phyloP scores from a whole-genome alignment of 177 flowering plant genomes.

The Vitis hybrid region DNA sequence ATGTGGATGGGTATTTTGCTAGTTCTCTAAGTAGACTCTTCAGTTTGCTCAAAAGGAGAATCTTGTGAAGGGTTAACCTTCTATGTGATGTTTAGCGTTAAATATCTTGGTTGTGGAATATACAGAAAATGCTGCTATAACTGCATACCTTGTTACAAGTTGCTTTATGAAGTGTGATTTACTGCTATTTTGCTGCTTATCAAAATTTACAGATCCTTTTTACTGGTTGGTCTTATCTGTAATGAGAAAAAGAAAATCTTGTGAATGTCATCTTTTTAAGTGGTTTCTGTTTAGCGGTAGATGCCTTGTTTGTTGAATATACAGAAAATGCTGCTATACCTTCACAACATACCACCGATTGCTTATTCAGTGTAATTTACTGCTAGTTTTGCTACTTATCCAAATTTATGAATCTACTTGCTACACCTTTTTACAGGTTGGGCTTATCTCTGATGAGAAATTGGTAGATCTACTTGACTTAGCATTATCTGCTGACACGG shows the following conservation, averaged over 20 bases:
- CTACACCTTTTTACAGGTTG: slow-evolving; percentile 56
- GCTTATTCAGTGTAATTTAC: neutral
- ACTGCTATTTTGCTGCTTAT: too few species aligned
- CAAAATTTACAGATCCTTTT: too few species aligned
- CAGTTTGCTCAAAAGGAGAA: neutral
- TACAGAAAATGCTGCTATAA: too few species aligned
- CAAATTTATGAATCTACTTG: slow-evolving; percentile 7
- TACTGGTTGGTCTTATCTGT: too few species aligned
- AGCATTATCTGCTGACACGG: slow-evolving; percentile 97
- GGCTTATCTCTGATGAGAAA: slow-evolving; percentile 93
- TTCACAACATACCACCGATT: neutral
- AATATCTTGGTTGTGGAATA: too few species aligned
- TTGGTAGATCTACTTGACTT: slow-evolving; percentile 95
- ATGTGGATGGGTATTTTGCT: neutral
- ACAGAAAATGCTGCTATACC: neutral
- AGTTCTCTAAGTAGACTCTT: neutral
- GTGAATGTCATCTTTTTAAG: neutral
- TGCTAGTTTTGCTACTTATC: neutral
- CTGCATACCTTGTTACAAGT: too few species aligned
- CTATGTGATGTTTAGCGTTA: too few species aligned
- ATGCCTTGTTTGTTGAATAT: neutral
- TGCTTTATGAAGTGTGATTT: too few species aligned
- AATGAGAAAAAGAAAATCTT: too few species aligned
- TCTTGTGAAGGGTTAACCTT: neutral
- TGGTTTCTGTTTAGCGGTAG: too few species aligned